A percentile compares a stretch with the other conserved stretches of the same genome.
These are phyloP conservation scores for Neofusicoccum parvum DNA, from an alignment of 2,329 filamentous ascomycete genomes.

Conservation along the genomic window DNA sequence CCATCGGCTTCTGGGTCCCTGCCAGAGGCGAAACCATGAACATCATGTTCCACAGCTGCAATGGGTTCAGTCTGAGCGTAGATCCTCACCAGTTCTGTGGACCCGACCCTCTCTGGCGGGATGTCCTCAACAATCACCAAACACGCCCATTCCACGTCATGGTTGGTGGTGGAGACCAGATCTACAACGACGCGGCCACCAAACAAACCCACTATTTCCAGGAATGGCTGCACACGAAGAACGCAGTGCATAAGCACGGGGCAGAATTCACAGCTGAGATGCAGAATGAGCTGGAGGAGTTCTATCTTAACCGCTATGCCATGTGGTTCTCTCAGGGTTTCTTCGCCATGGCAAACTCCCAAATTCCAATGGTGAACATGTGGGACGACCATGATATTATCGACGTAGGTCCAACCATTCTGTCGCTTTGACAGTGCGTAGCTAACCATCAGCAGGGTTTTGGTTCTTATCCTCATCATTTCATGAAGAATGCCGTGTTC, in stretches of 20 bases:
- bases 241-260: constrained; percentile 76
- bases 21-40: constrained; percentile 86
- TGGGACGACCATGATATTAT: constrained; percentile 83
- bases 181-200: constrained; percentile 89
- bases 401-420: constrained; percentile 33
- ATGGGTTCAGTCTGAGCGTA: constrained; percentile 84
- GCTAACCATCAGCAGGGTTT: constrained; percentile 59
- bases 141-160: constrained; percentile 94
- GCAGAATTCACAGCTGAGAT: constrained; percentile 77
- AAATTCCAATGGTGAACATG: constrained; percentile 98
- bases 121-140: constrained; percentile 91
- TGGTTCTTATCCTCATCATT: constrained; percentile 87
- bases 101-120: constrained; percentile 94
- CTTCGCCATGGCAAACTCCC: constrained; percentile 87
- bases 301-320: constrained; percentile 85
- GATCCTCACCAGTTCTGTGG: constrained; percentile 82
- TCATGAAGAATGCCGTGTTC: constrained; percentile 90
- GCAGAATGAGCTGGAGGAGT: constrained; percentile 84
- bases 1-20: constrained; percentile 93
- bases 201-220: constrained; percentile 74
- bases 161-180: constrained; percentile 95
- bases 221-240: constrained; percentile 81
- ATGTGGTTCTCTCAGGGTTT: constrained; percentile 97
- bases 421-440: constrained; percentile 27
- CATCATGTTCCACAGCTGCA: constrained; percentile 98